These are phyloP conservation scores for Vitis hybrid DNA, from an alignment of 177 flowering plant species.

Conservation along the genomic window DNA sequence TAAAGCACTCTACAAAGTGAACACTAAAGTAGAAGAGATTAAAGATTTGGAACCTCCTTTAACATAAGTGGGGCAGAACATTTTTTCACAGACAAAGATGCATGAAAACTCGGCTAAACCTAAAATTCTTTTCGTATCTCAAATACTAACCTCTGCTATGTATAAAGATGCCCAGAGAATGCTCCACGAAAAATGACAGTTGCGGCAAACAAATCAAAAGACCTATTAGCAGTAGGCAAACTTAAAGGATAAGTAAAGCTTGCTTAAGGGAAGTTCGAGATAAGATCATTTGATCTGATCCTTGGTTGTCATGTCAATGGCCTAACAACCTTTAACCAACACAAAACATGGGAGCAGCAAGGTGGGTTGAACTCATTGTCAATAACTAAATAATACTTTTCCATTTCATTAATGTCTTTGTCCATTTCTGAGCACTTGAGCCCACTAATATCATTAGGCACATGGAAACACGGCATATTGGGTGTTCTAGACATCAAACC, in stretches of 20 bases:
- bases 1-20: too few relatives aligned
- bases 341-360: not conserved
- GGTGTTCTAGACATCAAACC: not conserved
- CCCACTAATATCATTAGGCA: not conserved
- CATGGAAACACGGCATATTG: not conserved
- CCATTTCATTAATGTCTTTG: not conserved
- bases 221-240: not conserved
- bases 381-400: slow-evolving; percentile 9
- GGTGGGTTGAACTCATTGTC: slow-evolving; percentile 12
- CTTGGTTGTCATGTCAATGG: slow-evolving; percentile 13
- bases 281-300: not conserved
- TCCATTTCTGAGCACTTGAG: not conserved
- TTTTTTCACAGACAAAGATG: too few relatives aligned
- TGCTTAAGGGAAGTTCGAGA: not conserved
- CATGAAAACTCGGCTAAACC: too few relatives aligned
- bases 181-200: too few relatives aligned
- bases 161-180: too few relatives aligned
- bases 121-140: too few relatives aligned
- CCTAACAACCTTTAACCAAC: slow-evolving; percentile 5
- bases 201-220: not conserved
- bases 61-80: too few relatives aligned
- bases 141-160: too few relatives aligned
- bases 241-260: not conserved
- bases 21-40: too few relatives aligned
- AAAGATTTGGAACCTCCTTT: too few relatives aligned